Percentiles rank a stretch among this genome's conserved stretches.
Evolutionary conservation across 1,139 yeast species (phyloP).

Genomic region (Saccharomyces pastorianus): DNA sequence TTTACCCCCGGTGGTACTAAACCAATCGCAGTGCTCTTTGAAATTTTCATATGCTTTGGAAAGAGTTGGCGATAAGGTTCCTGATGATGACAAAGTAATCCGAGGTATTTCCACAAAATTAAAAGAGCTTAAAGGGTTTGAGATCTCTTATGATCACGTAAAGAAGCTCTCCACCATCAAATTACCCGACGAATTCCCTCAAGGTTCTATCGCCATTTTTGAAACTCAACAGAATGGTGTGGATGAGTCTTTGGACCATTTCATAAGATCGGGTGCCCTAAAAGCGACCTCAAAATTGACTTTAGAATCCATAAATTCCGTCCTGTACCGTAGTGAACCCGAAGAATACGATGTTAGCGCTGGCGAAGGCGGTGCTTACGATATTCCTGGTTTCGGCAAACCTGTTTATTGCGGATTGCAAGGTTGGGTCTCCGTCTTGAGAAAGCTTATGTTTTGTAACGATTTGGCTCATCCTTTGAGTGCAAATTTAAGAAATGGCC

Average conservation of each 20-base stretch:
- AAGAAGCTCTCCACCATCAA: constrained; percentile 44
- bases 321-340: constrained; percentile 70
- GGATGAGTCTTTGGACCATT: constrained; percentile 54
- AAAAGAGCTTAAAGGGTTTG: constrained; percentile 45
- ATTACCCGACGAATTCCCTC: constrained; percentile 60
- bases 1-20: constrained; percentile 52
- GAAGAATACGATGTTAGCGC: constrained; percentile 80
- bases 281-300: constrained; percentile 57
- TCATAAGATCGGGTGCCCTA: constrained; percentile 62
- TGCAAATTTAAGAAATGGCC: constrained; percentile 70
- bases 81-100: constrained; percentile 34
- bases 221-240: constrained; percentile 55
- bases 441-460: constrained; percentile 56
- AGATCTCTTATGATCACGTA: constrained; percentile 37
- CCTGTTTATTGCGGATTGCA: constrained; percentile 84
- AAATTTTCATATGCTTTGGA: constrained; percentile 54
- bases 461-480: constrained; percentile 79
- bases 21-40: constrained; percentile 64
- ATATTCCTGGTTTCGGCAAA: constrained; percentile 65
- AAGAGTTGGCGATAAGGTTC: constrained; percentile 43
- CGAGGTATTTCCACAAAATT: constrained; percentile 62
- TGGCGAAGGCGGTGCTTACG: constrained; percentile 66
- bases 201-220: constrained; percentile 83
- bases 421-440: constrained; percentile 78
- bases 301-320: constrained; percentile 64